Evolutionary conservation across 192 early-diverging fungal species (phyloP), one percentile per base, ranked within the genome.

Genomic region (Coemansia asiatica): DNA sequence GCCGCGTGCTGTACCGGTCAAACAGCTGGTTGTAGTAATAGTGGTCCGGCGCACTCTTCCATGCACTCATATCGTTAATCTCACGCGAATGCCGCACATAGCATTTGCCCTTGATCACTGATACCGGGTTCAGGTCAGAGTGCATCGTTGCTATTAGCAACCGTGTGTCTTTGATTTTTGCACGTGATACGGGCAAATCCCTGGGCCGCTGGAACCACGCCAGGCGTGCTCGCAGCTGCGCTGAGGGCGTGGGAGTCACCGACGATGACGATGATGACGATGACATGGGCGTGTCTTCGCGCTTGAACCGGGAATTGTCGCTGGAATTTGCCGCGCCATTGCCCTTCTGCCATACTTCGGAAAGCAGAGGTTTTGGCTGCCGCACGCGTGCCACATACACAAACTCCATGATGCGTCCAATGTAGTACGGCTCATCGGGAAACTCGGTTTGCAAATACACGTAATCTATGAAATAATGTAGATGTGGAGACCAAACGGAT

Each of bases 21-120:
- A 93, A 96, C 18, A 96, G 83, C 68, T 94, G 92, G 50, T 86
- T 75, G 74, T 90, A 96, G 66, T 92, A 95, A 74, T 94, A 96
- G 71, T 87, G 84, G 70, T 95, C 90, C 0, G 89, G 84, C 28
- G 56, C 48, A 13, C 54, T 27, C 61, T 79, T 77, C 78, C 79
- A 84, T 7, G 67, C 58, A 25, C 18, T 48, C 18, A 77, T 54
- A 61, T 81, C 70, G n/a, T 49, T 22, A 33, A 81, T 77, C 21
- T 81, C 72, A 15, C 67, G 53, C 0, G 60, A 61, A 63, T 96
- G 95, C 15, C 79, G 72, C 23, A 95, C 88, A 19, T 63, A 75
- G 74, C 92, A 94, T 58, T 91, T 92, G 49, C 91, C 94, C 29
- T 87, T 85, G 65, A 96, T 94, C 48, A 87, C 86, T 8, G 86